Evolutionary conservation across 306 rosid species (phyloP).

Genomic region (Lithocarpus polystachyus): DNA sequence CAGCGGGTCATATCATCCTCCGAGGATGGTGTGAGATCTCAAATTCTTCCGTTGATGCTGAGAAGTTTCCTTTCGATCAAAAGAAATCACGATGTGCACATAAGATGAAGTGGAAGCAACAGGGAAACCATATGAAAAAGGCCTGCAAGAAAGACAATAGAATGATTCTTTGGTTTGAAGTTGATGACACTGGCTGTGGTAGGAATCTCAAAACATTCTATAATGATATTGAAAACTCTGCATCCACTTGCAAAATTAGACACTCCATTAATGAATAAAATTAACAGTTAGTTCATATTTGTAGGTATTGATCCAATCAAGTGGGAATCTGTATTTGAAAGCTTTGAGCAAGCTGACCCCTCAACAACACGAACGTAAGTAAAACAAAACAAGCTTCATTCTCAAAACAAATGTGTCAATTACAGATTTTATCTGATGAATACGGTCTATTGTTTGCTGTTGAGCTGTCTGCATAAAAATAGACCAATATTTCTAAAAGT

Average conservation of each 20-base stretch:
- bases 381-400: conserved; percentile 6
- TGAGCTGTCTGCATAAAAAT: conserved; percentile 7
- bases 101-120: conserved; percentile 62
- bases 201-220: conserved; percentile 32
- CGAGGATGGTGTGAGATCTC: conserved; percentile 84
- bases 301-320: conserved; percentile 91
- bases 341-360: conserved; percentile 99
- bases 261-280: neutral
- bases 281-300: conserved; percentile 4
- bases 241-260: conserved; percentile 5
- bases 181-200: conserved; percentile 97
- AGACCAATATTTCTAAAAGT: conserved; percentile 9
- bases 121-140: conserved; percentile 51
- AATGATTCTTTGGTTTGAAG: conserved; percentile 89
- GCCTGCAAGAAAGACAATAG: conserved; percentile 55
- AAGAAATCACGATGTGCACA: conserved; percentile 52
- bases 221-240: conserved; percentile 4
- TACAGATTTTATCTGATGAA: neutral
- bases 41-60: conserved; percentile 30
- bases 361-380: conserved; percentile 93
- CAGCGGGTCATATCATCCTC: conserved; percentile 96
- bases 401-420: neutral
- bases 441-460: neutral
- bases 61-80: conserved; percentile 45
- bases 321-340: conserved; percentile 98